Percentiles rank a stretch among this genome's conserved stretches.
phyloP scores from a whole-genome alignment of 306 rosid species.

The Neltuma alba region DNA sequence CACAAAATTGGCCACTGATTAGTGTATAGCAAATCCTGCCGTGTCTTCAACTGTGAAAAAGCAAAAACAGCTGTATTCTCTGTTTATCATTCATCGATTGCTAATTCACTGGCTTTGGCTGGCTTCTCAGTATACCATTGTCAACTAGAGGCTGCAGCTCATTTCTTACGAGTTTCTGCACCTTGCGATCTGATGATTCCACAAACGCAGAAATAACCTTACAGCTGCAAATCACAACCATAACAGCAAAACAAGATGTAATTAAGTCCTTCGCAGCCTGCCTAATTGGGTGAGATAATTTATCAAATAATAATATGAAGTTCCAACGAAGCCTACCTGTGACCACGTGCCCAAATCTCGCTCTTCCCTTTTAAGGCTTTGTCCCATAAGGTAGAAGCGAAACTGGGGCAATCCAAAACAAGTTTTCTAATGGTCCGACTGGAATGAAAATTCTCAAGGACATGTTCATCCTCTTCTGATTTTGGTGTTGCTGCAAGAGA shows the following conservation, averaged over 20 bases:
- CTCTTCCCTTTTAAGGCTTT: constrained; percentile 78
- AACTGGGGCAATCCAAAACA: constrained; percentile 76
- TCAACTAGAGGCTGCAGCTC: constrained; percentile 81
- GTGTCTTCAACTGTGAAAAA: neutral
- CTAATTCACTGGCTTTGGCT: constrained; percentile 37
- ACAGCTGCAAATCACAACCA: constrained; percentile 59
- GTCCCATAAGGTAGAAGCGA: constrained; percentile 81
- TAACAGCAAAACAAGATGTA: constrained; percentile 18
- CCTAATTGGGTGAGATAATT: neutral
- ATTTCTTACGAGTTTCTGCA: constrained; percentile 52
- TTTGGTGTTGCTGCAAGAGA: constrained; percentile 69
- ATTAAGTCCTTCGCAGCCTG: neutral
- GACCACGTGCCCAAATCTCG: constrained; percentile 79
- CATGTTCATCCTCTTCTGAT: constrained; percentile 76
- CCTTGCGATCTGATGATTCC: constrained; percentile 67
- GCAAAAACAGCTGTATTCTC: constrained; percentile 6
- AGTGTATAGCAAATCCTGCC: neutral
- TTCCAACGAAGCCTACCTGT: constrained; percentile 56
- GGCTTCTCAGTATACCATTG: constrained; percentile 56
- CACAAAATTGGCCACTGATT: constrained; percentile 35
- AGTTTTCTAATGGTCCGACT: constrained; percentile 87
- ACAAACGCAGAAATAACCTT: constrained; percentile 81
- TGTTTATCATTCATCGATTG: constrained; percentile 28
- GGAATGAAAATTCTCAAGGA: constrained; percentile 86
- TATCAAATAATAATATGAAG: neutral